A percentile compares a stretch with the other conserved stretches of the same genome.
Conservation (phyloP, 179 eudicot species). For the Spergularia azorica region DNA sequence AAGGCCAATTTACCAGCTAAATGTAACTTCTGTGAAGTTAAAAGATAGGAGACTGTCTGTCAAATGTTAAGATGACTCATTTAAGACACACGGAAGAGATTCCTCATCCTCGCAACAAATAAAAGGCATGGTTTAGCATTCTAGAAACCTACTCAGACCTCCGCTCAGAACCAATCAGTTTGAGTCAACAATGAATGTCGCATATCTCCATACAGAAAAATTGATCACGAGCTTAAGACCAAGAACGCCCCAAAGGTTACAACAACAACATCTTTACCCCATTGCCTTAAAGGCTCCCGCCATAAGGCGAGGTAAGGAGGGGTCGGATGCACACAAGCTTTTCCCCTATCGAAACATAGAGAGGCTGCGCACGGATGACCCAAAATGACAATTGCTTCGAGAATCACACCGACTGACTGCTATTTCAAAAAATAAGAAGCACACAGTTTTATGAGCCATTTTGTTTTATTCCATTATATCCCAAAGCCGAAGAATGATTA, state of each 20-base stretch:
- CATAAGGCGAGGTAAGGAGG: no score
- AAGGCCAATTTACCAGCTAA: background rate
- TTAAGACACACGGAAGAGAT: background rate
- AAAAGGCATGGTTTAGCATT: background rate
- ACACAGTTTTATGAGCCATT: no score
- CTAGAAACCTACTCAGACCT: background rate
- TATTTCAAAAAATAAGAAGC: no score
- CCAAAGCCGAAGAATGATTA: no score
- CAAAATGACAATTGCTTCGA: no score
- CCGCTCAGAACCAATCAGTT: background rate
- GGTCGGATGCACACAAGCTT: no score
- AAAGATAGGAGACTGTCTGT: background rate
- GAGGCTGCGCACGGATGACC: no score
- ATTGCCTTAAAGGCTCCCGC: no score
- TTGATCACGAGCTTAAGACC: background rate
- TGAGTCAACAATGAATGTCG: background rate
- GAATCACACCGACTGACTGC: no score
- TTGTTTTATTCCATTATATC: no score
- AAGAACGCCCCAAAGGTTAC: background rate
- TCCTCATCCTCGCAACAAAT: background rate
- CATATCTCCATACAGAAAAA: background rate
- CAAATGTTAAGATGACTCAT: conserved; percentile 7
- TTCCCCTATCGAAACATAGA: no score
- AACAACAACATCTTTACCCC: no score
- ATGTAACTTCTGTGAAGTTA: background rate